Percentiles rank a stretch among this genome's conserved stretches.
phyloP scores from a whole-genome alignment of 257 asterid genomes.

The Euphrasia confusa region DNA sequence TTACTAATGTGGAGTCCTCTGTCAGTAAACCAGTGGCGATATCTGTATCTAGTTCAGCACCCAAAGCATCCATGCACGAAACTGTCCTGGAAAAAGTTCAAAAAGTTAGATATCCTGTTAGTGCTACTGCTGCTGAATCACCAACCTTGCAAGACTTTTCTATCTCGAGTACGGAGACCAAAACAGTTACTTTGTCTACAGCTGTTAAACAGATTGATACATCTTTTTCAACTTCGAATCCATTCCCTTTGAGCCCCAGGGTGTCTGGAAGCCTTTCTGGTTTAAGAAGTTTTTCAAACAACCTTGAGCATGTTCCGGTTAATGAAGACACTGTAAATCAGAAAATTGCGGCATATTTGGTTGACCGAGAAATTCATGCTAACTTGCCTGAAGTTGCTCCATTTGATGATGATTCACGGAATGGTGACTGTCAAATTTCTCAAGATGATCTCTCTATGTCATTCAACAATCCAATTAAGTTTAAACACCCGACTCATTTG shows the following conservation, averaged over 20 bases:
- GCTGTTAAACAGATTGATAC: slow-evolving; percentile 31
- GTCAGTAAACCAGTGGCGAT: slow-evolving; percentile 39
- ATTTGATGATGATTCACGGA: slow-evolving; percentile 41
- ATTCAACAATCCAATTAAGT: slow-evolving; percentile 42
- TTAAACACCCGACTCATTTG: slow-evolving; percentile 84
- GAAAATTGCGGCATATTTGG: slow-evolving; percentile 50
- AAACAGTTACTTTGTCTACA: slow-evolving; percentile 30
- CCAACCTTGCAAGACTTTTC: slow-evolving; percentile 34
- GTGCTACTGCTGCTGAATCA: slow-evolving; percentile 37
- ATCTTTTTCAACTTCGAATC: slow-evolving; percentile 47
- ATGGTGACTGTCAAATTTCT: slow-evolving; percentile 38
- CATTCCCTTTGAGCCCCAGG: slow-evolving; percentile 62
- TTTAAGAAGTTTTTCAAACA: slow-evolving; percentile 45
- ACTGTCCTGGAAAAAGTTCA: slow-evolving; percentile 38
- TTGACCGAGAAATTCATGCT: slow-evolving; percentile 46
- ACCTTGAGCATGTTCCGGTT: slow-evolving; percentile 24
- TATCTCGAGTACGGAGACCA: slow-evolving; percentile 38
- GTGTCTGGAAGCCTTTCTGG: slow-evolving; percentile 57
- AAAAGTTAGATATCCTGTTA: slow-evolving; percentile 32
- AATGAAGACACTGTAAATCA: slow-evolving; percentile 40
- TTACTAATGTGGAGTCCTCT: slow-evolving; percentile 32
- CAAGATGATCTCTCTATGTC: slow-evolving; percentile 44
- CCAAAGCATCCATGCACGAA: slow-evolving; percentile 37
- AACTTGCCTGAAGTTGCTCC: slow-evolving; percentile 48
- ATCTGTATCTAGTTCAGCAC: slow-evolving; percentile 41